These are phyloP conservation scores for Cladochytrium tenue DNA, from an alignment of 371 early-diverging fungal genomes.

Conservation along the genomic window DNA sequence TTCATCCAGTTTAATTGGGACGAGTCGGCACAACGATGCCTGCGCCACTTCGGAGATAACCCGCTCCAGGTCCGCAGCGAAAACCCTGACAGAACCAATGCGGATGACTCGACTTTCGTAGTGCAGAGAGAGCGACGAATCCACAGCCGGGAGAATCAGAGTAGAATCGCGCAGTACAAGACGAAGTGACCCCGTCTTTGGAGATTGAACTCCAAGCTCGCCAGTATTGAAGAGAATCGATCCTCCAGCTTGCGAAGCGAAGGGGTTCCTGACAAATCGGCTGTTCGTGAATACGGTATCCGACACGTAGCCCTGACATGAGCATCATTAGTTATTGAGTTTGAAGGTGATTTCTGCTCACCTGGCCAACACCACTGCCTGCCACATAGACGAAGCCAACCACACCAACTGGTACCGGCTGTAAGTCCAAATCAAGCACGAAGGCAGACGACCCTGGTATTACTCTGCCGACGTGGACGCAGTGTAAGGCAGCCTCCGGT, in stretches of 20 bases:
- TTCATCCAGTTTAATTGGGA: not conserved
- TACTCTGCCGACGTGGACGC: not conserved
- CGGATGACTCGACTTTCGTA: no score
- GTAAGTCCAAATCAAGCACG: slow-evolving; percentile 3
- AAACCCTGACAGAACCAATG: no score
- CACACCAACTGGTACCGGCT: slow-evolving; percentile 1
- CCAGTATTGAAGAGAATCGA: not conserved
- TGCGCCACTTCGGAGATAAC: no score
- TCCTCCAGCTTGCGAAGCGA: not conserved
- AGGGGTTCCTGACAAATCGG: not conserved
- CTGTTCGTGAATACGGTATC: not conserved
- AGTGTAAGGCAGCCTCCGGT: not conserved
- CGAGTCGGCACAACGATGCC: not conserved
- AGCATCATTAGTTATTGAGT: not conserved
- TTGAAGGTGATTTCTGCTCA: not conserved
- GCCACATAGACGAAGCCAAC: not conserved
- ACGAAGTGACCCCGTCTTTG: not conserved
- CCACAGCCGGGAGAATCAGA: no score
- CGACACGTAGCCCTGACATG: not conserved
- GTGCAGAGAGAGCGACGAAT: no score
- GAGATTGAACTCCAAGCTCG: slow-evolving; percentile 5
- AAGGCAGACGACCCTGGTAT: not conserved
- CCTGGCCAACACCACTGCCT: slow-evolving; percentile 5
- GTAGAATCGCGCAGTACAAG: no score
- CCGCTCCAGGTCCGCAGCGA: no score